Evolutionary conservation across 1,284 basidiomycete genomes (phyloP).

Genomic region (Austroboletus novae-zelandiae): DNA sequence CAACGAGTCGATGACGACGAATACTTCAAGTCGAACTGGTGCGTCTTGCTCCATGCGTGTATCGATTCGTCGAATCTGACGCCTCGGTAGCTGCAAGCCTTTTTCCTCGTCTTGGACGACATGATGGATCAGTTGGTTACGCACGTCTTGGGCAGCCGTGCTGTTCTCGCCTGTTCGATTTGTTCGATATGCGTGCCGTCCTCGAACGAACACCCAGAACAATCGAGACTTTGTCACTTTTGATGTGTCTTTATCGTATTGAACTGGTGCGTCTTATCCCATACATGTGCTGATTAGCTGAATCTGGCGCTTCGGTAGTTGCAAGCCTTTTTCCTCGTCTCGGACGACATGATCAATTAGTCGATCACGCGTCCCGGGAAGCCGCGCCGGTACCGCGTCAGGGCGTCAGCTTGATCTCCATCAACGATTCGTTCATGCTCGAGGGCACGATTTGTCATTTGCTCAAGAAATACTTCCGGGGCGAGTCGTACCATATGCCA

Average conservation of each 20-base stretch:
- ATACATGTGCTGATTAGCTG: no score
- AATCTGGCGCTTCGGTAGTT: conserved; percentile 49
- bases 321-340: conserved; percentile 97
- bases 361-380: conserved; percentile 94
- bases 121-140: conserved; percentile 95
- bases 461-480: conserved; percentile 86
- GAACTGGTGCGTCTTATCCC: conserved; percentile 56
- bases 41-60: no score
- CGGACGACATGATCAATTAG: conserved; percentile 98
- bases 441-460: conserved; percentile 92
- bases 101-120: conserved; percentile 97
- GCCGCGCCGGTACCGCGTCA: conserved; percentile 91
- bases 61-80: no score
- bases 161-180: no score
- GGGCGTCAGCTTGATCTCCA: conserved; percentile 80
- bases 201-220: no score
- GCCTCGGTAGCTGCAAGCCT: conserved; percentile 83
- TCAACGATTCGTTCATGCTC: conserved; percentile 98
- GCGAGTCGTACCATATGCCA: conserved; percentile 74
- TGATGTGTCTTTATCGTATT: no score
- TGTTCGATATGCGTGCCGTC: no score
- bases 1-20: conserved; percentile 57
- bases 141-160: conserved; percentile 98
- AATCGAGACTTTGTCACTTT: no score
- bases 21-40: conserved; percentile 89